Evolutionary conservation across 306 rosid genomes (phyloP), one percentile per base, ranked within the genome.

Genomic region (Sicyos baderoa): DNA sequence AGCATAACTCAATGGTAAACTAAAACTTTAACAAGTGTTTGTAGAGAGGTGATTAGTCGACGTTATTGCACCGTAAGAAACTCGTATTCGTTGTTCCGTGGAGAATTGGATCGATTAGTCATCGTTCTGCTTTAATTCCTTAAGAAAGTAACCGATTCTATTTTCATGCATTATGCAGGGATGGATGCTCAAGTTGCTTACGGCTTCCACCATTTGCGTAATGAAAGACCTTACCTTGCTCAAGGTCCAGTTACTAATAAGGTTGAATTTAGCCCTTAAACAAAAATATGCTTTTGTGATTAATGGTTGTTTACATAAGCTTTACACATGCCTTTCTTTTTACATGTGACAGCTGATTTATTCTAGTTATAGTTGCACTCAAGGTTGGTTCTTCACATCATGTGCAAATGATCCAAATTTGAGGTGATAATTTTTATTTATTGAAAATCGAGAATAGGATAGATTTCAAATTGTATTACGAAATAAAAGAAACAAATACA

Each of bases 121-220:
- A 40, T 40, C 10, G 11, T 40, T 7, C 9, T 40, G 45, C 45
- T 40, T 40, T 40, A 7, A 40, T 40, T 40, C 9, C 9, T 37
- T 37, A 5, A 37, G 44, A 42, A 14, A 37, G 6, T 35, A 61
- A 61, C 22, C 5, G 23, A 61, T 61, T 61, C 48, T n/a, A 17
- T 9, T n/a, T n/a, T n/a, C 44, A 35, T 61, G 76, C 35, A 25
- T 76, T 55, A 77, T 81, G 65, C 82, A 90, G 99, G 99, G 82
- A 94, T 94, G 99, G 99, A 94, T 80, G 99, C 97, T 64, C 86
- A 84, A 79, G 96, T 94, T 76, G 96, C 99, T 69, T 88, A 94
- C 78, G 96, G 97, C 49, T 94, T 94, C 79, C 97, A 94, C 77
- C 93, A 84, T 85, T 80, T 94, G 70, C 96, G 99, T 29, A 81